A percentile compares a stretch with the other conserved stretches of the same genome.
Conservation (phyloP, 148 eudicot genomes). For the Rhododendron henanense region DNA sequence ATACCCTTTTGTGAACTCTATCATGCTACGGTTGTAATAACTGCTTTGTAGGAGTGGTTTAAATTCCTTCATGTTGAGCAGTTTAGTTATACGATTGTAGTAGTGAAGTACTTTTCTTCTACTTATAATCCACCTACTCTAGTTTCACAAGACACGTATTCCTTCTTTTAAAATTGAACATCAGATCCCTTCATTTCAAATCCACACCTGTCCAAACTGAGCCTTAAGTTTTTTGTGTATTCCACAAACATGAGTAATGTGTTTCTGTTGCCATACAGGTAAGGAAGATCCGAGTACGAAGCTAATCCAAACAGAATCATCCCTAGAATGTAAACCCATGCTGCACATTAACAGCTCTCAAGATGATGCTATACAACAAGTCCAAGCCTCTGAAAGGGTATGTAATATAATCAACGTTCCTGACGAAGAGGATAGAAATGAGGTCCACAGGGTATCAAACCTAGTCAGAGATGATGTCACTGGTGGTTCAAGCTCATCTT, state of each 20-base stretch:
- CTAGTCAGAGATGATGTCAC: conserved; percentile 20
- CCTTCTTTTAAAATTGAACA: background rate
- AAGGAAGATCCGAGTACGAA: conserved; percentile 16
- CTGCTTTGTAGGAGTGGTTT: background rate
- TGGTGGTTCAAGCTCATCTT: conserved; percentile 37
- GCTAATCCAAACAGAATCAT: conserved; percentile 20
- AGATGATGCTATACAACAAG: conserved; percentile 20
- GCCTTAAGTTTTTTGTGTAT: background rate
- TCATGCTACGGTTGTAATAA: background rate
- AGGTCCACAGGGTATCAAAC: conserved; percentile 7
- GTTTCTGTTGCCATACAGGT: conserved; percentile 16
- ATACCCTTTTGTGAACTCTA: background rate
- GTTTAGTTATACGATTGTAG: background rate
- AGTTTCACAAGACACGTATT: background rate
- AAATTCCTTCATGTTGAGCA: background rate
- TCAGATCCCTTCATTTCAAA: background rate
- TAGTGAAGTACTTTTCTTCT: background rate
- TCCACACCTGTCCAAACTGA: background rate
- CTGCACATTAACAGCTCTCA: conserved; percentile 9
- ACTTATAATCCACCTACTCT: background rate
- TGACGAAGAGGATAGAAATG: conserved; percentile 17
- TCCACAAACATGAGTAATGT: background rate
- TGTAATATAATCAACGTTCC: conserved; percentile 10
- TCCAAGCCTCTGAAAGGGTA: conserved; percentile 24
- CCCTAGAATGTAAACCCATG: conserved; percentile 22